phyloP scores from a whole-genome alignment of 768 basidiomycete genomes.

The Amanita subjunquillea region DNA sequence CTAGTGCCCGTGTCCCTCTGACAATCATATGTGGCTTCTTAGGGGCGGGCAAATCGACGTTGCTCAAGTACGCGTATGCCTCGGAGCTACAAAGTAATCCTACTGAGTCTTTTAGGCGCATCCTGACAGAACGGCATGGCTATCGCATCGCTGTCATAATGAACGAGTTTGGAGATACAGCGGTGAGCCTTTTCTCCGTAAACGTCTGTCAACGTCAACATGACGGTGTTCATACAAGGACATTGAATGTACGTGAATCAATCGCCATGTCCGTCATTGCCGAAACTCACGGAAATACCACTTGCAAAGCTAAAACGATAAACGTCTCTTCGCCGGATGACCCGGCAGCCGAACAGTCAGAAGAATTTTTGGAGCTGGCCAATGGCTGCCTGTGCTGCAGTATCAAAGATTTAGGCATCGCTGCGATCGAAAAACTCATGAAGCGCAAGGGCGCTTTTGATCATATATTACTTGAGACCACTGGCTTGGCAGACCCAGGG shows the following conservation, averaged over 20 bases:
- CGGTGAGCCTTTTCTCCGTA: slow-evolving; percentile 39
- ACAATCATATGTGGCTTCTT: slow-evolving; percentile 95
- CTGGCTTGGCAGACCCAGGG: slow-evolving; percentile 93
- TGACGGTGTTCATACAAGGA: slow-evolving; percentile 39
- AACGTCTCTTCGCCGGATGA: slow-evolving; percentile 65
- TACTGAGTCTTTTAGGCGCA: slow-evolving; percentile 41
- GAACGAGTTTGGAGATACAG: slow-evolving; percentile 97
- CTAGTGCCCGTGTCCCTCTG: slow-evolving; percentile 50
- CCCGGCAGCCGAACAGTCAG: slow-evolving; percentile 52
- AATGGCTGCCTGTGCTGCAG: slow-evolving; percentile 99
- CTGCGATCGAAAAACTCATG: slow-evolving; percentile 92
- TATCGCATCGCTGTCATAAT: slow-evolving; percentile 96
- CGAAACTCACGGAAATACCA: slow-evolving; percentile 1
- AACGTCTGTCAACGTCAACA: background rate
- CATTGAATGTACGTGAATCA: slow-evolving; percentile 65
- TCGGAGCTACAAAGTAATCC: background rate
- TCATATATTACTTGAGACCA: slow-evolving; percentile 92
- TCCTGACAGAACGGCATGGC: slow-evolving; percentile 88
- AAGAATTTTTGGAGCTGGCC: slow-evolving; percentile 86
- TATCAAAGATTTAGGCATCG: slow-evolving; percentile 87
- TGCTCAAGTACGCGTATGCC: slow-evolving; percentile 54
- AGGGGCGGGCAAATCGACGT: slow-evolving; percentile 89
- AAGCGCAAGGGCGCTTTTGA: slow-evolving; percentile 81
- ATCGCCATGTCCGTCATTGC: background rate
- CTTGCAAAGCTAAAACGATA: slow-evolving; percentile 63